Base-by-base conservation (phyloP, 768 basidiomycete species). In the Mycena filopes region DNA sequence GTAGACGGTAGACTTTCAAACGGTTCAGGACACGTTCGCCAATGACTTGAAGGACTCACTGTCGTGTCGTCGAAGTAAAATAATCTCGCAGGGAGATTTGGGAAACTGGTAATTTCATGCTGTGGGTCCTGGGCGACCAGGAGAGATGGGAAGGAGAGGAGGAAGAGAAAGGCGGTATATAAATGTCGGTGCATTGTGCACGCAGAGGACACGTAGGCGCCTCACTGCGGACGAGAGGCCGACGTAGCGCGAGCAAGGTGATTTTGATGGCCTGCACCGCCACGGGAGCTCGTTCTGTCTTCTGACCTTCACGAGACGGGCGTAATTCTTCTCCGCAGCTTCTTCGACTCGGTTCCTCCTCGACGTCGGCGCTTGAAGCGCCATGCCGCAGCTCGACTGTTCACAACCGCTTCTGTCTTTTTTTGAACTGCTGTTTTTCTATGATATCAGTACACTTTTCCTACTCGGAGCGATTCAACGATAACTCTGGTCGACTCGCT, bases 1-100 rank as follows among this genome's bases (percentile, higher is more conserved):
- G 71, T 92, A 95, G 50, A 97, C 81, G n/a, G 89, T 91, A 63
- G 76, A 72, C 85, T 85, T 16, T 23, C 3, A 41, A 49, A 33
- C 10, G 41, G 43, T 42, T 71, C 54, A 74, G 63, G 20, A 53
- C 28, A 38, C 42, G 26, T 40, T 29, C n/a, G 15, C 50, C 48
- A 45, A 31, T 47, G 47, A 38, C 50, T 15, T 41, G 55, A 4
- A 42, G 56, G 50, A 81, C 91, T 70, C 70, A 96, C 96, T 31
- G 90, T 78, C 9, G 94, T 90, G 79, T 98, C 97, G 67, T 98
- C 93, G 79, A 99, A 98, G 84, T 95, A 98, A 81, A 92, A 93
- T 55, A 97, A 74, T 70, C 85, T 83, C 15, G 86, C 85, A 11
- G 95, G 95, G 38, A 93, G 79, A 75, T 92, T 92, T 50, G 85